Conservation (phyloP, 2,329 filamentous ascomycete species). For the Neonectria faginata region DNA sequence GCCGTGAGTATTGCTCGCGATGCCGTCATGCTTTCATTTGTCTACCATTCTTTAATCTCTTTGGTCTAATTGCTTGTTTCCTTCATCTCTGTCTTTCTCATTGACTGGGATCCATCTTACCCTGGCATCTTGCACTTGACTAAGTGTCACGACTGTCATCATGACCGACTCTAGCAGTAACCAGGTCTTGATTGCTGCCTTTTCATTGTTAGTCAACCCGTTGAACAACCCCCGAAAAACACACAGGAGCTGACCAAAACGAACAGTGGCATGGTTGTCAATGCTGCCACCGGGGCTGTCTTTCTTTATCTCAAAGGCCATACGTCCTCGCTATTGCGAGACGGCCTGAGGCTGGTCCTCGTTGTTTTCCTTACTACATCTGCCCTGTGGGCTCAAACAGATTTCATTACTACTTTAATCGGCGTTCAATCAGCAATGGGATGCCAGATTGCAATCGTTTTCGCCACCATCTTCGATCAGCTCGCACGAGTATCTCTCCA, state of each 20-base stretch:
- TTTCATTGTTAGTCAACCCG: slow-evolving; percentile 61
- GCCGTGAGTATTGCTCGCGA: slow-evolving; percentile 31
- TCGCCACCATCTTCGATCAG: slow-evolving; percentile 68
- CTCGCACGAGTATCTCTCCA: slow-evolving; percentile 64
- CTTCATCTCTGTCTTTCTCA: slow-evolving; percentile 44
- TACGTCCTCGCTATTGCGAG: slow-evolving; percentile 62
- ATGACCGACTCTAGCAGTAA: slow-evolving; percentile 61
- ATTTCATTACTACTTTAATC: slow-evolving; percentile 64
- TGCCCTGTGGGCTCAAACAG: slow-evolving; percentile 65
- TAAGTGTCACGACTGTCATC: slow-evolving; percentile 30
- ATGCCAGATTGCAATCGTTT: slow-evolving; percentile 65
- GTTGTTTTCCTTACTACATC: slow-evolving; percentile 63
- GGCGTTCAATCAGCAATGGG: slow-evolving; percentile 54
- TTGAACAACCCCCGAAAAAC: background rate
- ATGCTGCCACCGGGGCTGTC: slow-evolving; percentile 61
- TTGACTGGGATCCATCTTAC: slow-evolving; percentile 34
- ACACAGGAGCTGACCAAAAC: slow-evolving; percentile 42
- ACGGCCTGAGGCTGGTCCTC: slow-evolving; percentile 74
- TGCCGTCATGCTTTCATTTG: slow-evolving; percentile 29
- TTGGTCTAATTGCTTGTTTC: slow-evolving; percentile 49
- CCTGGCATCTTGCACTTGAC: slow-evolving; percentile 10
- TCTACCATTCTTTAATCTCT: slow-evolving; percentile 33
- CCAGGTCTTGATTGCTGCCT: slow-evolving; percentile 65
- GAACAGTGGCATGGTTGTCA: slow-evolving; percentile 63
- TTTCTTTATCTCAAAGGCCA: slow-evolving; percentile 61